phyloP scores from a whole-genome alignment of 1,284 basidiomycete species.

The Moesziomyces aphidis region DNA sequence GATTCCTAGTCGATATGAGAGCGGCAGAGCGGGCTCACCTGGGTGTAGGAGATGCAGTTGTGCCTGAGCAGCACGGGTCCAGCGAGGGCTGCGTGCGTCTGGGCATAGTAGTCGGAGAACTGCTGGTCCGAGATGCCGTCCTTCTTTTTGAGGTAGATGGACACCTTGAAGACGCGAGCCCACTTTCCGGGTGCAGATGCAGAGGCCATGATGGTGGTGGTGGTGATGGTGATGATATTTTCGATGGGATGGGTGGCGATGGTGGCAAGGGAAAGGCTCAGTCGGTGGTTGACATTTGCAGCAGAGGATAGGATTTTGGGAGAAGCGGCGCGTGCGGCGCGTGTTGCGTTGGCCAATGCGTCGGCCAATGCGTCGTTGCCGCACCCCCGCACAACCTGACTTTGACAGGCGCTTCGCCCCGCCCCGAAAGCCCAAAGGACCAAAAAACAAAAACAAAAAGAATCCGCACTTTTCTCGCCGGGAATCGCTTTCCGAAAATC shows the following conservation, averaged over 20 bases:
- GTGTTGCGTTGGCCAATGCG: too few relatives aligned
- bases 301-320: too few relatives aligned
- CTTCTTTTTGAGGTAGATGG: constrained; percentile 26
- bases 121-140: constrained; percentile 13
- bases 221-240: background rate
- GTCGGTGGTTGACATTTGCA: too few relatives aligned
- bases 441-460: too few relatives aligned
- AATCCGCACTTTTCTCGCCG: too few relatives aligned
- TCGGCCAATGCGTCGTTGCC: too few relatives aligned
- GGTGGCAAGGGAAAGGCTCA: background rate
- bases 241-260: background rate
- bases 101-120: constrained; percentile 19
- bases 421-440: too few relatives aligned
- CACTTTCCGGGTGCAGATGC: constrained; percentile 6
- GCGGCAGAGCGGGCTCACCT: constrained; percentile 7
- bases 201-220: background rate
- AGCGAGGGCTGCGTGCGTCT: constrained; percentile 17
- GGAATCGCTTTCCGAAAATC: too few relatives aligned
- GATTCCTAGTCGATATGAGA: too few relatives aligned
- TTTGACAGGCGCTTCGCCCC: too few relatives aligned
- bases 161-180: constrained; percentile 10
- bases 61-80: constrained; percentile 15
- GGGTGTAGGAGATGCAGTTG: constrained; percentile 22
- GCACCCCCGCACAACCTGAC: too few relatives aligned
- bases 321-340: too few relatives aligned